Evolutionary conservation across 23 red algal genomes (phyloP), one percentile per base, ranked within the genome.

Genomic region (Pyropia yezoensis): DNA sequence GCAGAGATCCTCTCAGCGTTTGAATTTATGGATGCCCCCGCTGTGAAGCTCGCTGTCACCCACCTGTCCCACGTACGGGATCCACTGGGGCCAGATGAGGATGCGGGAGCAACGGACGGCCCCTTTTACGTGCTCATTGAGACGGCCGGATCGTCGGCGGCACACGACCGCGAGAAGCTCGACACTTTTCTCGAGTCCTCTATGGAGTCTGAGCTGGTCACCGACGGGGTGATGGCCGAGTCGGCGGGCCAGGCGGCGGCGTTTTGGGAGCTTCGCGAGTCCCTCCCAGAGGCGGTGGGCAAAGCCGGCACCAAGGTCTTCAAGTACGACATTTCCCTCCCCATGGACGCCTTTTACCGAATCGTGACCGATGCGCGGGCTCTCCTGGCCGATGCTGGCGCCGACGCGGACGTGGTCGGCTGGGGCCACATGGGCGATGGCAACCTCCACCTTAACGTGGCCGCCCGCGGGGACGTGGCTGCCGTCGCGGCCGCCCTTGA

Each of bases 361-460:
- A 30, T 77, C 22, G 86, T 98, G n/a, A 49, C 59, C 7, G 50
- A 56, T 26, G 78, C 83, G 25, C 79, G 74, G 7, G 54, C 65
- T 18, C 76, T 85, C 50, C 54, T 90, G 5, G 57, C 65, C 8
- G 81, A 72, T 24, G 39, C 39, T 47, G 26, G 63, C 32, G 67
- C 19, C 30, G 59, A 54, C 0, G 76, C 67, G 27, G 32, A 78
- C 18, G 71, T 78, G 22, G 68, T 80, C 50, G 80, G 85, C 19
- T 98, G 85, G 85, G 94, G 94, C 59, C 94, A 98, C 56, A 87
- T 98, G 49, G 94, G 85, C 49, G 94, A 98, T 27, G 82, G 86
- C 14, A 98, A 98, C 54, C 57, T 98, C 3, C 94, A 98, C 56
- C 60, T 98, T 3, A 98, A 98, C 75, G 71, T 98, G 23, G 64